Evolutionary conservation across 441 rosid species (phyloP), one percentile per base, ranked within the genome.

Genomic region (Euphorbia celastroides): DNA sequence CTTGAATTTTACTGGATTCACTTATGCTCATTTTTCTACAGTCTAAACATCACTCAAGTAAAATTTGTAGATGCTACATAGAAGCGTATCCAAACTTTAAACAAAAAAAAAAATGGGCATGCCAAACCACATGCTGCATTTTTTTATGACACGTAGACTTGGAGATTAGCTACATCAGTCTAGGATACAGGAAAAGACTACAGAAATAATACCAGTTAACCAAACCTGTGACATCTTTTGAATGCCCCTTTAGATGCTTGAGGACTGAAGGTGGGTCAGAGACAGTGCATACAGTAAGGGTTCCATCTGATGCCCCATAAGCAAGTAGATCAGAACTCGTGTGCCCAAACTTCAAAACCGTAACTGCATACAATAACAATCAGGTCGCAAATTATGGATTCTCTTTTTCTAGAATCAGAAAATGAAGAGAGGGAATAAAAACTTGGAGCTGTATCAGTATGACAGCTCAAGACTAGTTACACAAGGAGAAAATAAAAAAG

Each of bases 191-290:
- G 71, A 75, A 75, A 78, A 83, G 77, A 79, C 76, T 48, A 77
- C 66, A 70, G 84, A 78, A 81, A 65, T 68, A 78, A 73, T 87
- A 88, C 96, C 93, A 86, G 90, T 74, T 70, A 80, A 84, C 75
- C 95, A 77, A 88, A 93, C 99, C 99, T 91, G 99, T 89, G 88
- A 93, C 97, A 85, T 93, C 97, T 81, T 86, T 89, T 13, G 92
- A 85, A 68, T 94, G 96, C 60, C 99, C 98, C 23, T 69, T 82
- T 64, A 91, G 82, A 69, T 84, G 84, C 76, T 81, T 84, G 65
- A 81, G 76, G 57, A 88, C 78, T 66, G 88, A 81, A 73, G 96
- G 89, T 74, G 88, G 89, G 28, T 94, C 91, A 8, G 85, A 81
- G 72, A 94, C 95, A 48, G 60, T 77, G 74, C 97, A 93, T 63